Evolutionary conservation across 805 yeast species (phyloP).

Genomic region (Suhomyces tanzawaensis): DNA sequence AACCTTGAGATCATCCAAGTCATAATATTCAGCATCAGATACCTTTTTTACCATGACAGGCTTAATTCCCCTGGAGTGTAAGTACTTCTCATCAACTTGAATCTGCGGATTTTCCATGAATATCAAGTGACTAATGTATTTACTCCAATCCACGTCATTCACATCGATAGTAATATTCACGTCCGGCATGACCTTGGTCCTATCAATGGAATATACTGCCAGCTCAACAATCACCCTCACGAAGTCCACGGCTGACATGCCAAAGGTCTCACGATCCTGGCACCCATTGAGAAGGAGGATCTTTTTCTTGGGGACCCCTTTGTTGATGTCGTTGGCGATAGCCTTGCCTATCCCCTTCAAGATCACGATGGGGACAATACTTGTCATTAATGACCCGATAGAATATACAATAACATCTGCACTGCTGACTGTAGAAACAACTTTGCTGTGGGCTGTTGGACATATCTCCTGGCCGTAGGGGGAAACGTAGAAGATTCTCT

Average conservation of each 20-base stretch:
- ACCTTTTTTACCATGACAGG: conserved; percentile 42
- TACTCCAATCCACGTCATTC: conserved; percentile 31
- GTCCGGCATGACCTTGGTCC: conserved; percentile 16
- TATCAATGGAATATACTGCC: conserved; percentile 49
- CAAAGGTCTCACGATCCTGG: conserved; percentile 75
- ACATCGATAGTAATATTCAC: conserved; percentile 7
- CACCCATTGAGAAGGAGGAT: conserved; percentile 71
- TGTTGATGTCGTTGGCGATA: conserved; percentile 27
- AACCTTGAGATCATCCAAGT: conserved; percentile 35
- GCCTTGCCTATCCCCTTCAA: conserved; percentile 72
- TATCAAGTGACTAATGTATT: conserved; percentile 62
- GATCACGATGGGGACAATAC: conserved; percentile 75
- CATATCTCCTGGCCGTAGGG: conserved; percentile 85
- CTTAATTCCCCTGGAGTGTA: conserved; percentile 42
- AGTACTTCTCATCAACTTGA: conserved; percentile 40
- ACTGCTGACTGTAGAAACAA: conserved; percentile 45
- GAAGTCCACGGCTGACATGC: conserved; percentile 60
- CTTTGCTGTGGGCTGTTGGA: conserved; percentile 69
- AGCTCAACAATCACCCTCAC: conserved; percentile 55
- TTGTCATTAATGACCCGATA: conserved; percentile 87
- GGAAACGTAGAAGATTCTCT: conserved; percentile 73
- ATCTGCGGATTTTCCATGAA: conserved; percentile 53
- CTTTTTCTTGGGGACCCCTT: conserved; percentile 35
- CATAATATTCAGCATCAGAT: conserved; percentile 32
- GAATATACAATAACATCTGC: conserved; percentile 67